Evolutionary conservation across 768 basidiomycete genomes (phyloP).

Genomic region (Floccularia luteovirens): DNA sequence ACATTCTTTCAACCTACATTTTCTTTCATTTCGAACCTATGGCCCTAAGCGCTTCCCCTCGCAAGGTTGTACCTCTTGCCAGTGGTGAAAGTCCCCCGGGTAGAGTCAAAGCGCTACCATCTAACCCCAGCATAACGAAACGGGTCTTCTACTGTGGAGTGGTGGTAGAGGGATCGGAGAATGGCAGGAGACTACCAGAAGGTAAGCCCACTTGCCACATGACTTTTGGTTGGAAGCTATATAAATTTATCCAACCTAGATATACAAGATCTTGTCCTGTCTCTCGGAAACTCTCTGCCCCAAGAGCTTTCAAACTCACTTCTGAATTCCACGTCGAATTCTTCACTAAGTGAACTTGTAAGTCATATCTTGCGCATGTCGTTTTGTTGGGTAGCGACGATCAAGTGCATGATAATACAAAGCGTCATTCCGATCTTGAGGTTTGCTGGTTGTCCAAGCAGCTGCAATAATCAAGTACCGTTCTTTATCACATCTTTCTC

Average conservation of each 20-base stretch:
- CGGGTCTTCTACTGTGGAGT: constrained; percentile 89
- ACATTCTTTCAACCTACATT: too few species aligned
- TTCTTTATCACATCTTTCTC: too few species aligned
- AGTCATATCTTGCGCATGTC: constrained; percentile 15
- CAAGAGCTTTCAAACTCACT: constrained; percentile 42
- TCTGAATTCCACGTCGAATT: constrained; percentile 32
- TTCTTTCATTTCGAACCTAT: constrained; percentile 14
- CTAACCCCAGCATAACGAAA: constrained; percentile 44
- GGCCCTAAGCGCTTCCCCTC: constrained; percentile 63
- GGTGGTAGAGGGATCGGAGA: constrained; percentile 78
- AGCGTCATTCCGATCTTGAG: not conserved
- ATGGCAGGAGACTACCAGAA: constrained; percentile 59
- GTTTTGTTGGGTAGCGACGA: not conserved
- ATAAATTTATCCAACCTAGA: constrained; percentile 32
- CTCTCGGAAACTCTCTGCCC: constrained; percentile 62
- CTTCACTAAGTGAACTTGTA: constrained; percentile 32
- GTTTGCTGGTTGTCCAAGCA: not conserved
- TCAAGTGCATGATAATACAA: not conserved
- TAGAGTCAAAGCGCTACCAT: constrained; percentile 33
- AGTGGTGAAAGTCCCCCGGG: constrained; percentile 56
- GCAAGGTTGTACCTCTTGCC: constrained; percentile 70
- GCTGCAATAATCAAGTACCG: too few species aligned
- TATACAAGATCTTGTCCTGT: constrained; percentile 71
- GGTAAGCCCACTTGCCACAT: constrained; percentile 32
- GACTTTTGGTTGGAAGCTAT: not conserved